Evolutionary conservation across 805 yeast species (phyloP), one percentile per base, ranked within the genome.

Genomic region (Schwanniomyces sp.): DNA sequence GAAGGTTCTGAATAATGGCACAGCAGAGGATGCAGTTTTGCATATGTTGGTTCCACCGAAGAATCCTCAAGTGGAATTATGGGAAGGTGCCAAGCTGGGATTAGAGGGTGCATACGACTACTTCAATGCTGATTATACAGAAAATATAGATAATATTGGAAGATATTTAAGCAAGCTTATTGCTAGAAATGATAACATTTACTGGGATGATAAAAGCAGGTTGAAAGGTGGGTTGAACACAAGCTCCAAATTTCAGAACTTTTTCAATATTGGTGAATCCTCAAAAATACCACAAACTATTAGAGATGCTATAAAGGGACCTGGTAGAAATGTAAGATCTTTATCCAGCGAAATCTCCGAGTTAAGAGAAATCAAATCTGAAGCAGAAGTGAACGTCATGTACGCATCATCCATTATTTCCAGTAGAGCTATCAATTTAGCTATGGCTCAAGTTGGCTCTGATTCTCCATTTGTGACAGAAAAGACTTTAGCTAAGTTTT

Each of bases 31-130:
- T 43, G 73, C 81, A 30, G 63, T 78, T 7, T 80, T 88, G 53
- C 92, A 88, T 56, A 79, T 94, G 85, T 70, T 91, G 43, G 96
- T 92, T 2, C 96, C 91, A 2, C 91, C 90, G 12, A 86, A 86
- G 61, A 87, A 91, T 61, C 78, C 82, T 5, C 75, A 74, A 42
- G 81, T 79, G 18, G 99, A 94, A 67, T 81, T 86, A 52, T 94
- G 99, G 99, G 97, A 92, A 57, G 99, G 99, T 10, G 85, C 81
- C 39, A 79, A 96, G 56, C 86, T 95, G 14, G 99, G 99, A 1
- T 76, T 84, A 3, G 81, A 84, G 41, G 96, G 95, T 12, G 96
- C 86, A 0, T 69, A 67, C 36, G 92, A 90, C 43, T 81, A 84
- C 40, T 94, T 94, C 70, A 94, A 92, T 62, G 96, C 96, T 3